Evolutionary conservation across 1,139 yeast species (phyloP).

Genomic region (Candida glucosophila): DNA sequence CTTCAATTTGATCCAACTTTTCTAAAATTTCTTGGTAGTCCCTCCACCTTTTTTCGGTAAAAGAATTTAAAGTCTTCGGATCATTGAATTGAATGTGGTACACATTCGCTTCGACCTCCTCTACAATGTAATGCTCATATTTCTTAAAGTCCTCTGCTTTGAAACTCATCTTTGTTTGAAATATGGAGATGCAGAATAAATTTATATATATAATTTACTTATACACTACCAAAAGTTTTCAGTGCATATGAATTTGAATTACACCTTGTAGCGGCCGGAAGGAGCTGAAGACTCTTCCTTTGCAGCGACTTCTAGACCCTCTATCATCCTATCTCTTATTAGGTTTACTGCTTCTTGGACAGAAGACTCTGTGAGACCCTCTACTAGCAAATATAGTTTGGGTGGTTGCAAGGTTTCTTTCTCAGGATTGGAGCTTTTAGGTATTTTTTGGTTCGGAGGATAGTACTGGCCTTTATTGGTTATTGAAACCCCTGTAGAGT

Average conservation of each 20-base stretch:
- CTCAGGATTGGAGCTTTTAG: conserved; percentile 22
- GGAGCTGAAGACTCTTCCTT: conserved; percentile 31
- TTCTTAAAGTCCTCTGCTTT: conserved; percentile 20
- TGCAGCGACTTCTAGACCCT: conserved; percentile 44
- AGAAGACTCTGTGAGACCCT: conserved; percentile 59
- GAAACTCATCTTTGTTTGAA: conserved; percentile 2
- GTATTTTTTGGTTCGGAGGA: conserved; percentile 45
- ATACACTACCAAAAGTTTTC: neutral
- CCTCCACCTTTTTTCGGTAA: conserved; percentile 44
- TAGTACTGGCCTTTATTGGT: conserved; percentile 79
- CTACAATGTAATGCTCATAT: conserved; percentile 29
- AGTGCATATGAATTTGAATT: conserved; percentile 5
- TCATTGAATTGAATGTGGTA: conserved; percentile 58
- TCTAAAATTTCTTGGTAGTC: conserved; percentile 46
- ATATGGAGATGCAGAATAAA: neutral
- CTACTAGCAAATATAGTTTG: conserved; percentile 70
- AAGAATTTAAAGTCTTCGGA: conserved; percentile 55
- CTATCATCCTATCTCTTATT: conserved; percentile 52
- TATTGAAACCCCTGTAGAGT: conserved; percentile 67
- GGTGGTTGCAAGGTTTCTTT: conserved; percentile 49
- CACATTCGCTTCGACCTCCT: conserved; percentile 39
- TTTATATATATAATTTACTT: neutral
- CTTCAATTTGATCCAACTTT: conserved; percentile 35
- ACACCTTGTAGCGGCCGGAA: conserved; percentile 33
- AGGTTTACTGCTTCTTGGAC: conserved; percentile 61